These are phyloP conservation scores for Umbelopsis vinacea DNA, from an alignment of 192 early-diverging fungal genomes.

Conservation along the genomic window DNA sequence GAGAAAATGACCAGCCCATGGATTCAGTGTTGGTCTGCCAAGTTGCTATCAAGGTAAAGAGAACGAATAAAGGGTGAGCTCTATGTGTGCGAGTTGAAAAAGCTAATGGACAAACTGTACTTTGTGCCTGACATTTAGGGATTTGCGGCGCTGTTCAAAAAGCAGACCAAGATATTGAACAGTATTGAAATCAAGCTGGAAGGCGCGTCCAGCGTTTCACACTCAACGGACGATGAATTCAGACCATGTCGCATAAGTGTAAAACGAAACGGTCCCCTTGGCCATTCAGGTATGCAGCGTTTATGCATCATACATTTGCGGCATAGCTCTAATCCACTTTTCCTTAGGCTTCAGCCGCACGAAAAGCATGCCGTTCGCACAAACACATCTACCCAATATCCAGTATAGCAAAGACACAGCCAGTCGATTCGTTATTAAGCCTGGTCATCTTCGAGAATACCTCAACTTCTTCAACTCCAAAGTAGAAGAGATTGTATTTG, in stretches of 20 bases:
- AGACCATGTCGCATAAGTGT: conserved; percentile 11
- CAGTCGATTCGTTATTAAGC: neutral
- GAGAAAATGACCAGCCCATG: neutral
- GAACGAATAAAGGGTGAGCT: neutral
- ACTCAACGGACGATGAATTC: neutral
- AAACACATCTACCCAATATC: conserved; percentile 6
- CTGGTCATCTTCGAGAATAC: conserved; percentile 2
- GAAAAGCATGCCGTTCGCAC: conserved; percentile 18
- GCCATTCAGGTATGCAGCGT: neutral
- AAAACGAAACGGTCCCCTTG: conserved; percentile 3
- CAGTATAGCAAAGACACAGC: conserved; percentile 10
- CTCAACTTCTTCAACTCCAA: conserved; percentile 15
- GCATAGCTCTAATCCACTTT: no score
- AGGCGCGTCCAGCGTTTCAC: neutral
- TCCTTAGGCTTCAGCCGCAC: conserved; percentile 6
- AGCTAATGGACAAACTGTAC: neutral
- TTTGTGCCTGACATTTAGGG: neutral
- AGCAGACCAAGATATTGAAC: conserved; percentile 1
- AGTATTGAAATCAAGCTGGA: conserved; percentile 7
- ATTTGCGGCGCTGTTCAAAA: conserved; percentile 8
- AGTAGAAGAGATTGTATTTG: conserved; percentile 7
- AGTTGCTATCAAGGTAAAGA: conserved; percentile 6
- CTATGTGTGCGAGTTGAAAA: neutral
- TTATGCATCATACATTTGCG: no score
- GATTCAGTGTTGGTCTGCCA: conserved; percentile 1